Conservation (phyloP, 306 rosid species). For the Malus orientalis region DNA sequence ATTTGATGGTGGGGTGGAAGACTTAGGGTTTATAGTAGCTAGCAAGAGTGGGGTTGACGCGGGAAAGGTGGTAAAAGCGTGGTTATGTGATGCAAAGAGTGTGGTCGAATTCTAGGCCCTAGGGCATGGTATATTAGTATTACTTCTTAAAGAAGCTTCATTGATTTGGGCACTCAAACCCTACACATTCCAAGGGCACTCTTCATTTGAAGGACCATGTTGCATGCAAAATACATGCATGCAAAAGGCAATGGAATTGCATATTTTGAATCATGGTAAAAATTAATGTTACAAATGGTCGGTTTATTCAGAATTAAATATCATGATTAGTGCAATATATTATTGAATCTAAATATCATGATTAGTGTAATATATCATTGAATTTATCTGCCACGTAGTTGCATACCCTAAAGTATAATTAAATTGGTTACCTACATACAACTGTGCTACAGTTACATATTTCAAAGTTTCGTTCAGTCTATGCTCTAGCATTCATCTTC, state of each 20-base stretch:
- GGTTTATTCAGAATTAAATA: neutral
- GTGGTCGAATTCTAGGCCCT: conserved; percentile 22
- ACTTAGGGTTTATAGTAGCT: conserved; percentile 36
- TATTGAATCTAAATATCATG: too few relatives aligned
- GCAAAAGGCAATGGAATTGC: neutral
- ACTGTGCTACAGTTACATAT: too few relatives aligned
- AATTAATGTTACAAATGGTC: neutral
- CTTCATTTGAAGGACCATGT: neutral
- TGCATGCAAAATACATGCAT: neutral
- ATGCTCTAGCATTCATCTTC: neutral
- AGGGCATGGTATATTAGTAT: neutral
- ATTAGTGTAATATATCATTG: too few relatives aligned
- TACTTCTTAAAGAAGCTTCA: conserved; percentile 23
- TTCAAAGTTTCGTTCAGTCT: too few relatives aligned
- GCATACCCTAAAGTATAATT: too few relatives aligned
- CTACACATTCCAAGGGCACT: neutral
- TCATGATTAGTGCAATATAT: too few relatives aligned
- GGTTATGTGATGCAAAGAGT: conserved; percentile 42
- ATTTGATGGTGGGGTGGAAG: neutral
- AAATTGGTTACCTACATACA: too few relatives aligned
- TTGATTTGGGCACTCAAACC: conserved; percentile 21
- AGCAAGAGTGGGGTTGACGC: conserved; percentile 52
- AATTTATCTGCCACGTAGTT: too few relatives aligned
- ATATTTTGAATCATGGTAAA: too few relatives aligned
- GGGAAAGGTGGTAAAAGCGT: conserved; percentile 51